phyloP scores from a whole-genome alignment of 2,329 filamentous ascomycete genomes.

The Neopestalotiopsis rosae region DNA sequence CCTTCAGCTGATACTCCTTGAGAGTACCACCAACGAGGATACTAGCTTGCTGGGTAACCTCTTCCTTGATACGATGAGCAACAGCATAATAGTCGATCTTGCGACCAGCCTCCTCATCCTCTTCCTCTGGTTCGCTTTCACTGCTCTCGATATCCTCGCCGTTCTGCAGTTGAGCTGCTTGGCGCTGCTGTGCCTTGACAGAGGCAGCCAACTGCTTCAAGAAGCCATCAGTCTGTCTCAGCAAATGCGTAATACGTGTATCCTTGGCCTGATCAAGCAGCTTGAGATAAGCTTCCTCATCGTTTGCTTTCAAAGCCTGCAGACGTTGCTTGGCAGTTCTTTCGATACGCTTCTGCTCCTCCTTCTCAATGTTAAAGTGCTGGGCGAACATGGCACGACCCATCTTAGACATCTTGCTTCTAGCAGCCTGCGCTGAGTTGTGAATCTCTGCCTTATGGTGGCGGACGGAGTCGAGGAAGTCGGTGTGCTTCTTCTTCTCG shows the following conservation, averaged over 20 bases:
- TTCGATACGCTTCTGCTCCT: conserved; percentile 98
- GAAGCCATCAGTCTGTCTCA: conserved; percentile 97
- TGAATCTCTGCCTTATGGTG: conserved; percentile 81
- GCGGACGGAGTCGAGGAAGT: conserved; percentile 87
- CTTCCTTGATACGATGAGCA: conserved; percentile 93
- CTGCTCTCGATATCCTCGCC: conserved; percentile 67
- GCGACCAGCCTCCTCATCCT: conserved; percentile 68
- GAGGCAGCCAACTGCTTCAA: conserved; percentile 93
- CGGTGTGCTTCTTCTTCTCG: conserved; percentile 96
- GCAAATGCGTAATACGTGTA: conserved; percentile 96
- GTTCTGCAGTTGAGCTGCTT: conserved; percentile 79
- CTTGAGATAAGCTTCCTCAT: conserved; percentile 98
- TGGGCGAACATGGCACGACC: conserved; percentile 87
- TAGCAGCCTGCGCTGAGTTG: conserved; percentile 69
- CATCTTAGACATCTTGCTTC: conserved; percentile 80
- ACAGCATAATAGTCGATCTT: conserved; percentile 99
- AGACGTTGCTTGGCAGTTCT: conserved; percentile 99
- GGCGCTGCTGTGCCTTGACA: conserved; percentile 91
- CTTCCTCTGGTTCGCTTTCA: conserved; percentile 68
- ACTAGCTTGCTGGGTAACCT: conserved; percentile 79
- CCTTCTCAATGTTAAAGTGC: conserved; percentile 96
- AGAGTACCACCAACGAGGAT: conserved; percentile 91
- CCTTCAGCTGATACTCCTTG: conserved; percentile 98
- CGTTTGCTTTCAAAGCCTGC: conserved; percentile 97
- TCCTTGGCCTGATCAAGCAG: conserved; percentile 98